Base-by-base conservation (phyloP, 176 grass and related monocot species). In the Poa pratensis region DNA sequence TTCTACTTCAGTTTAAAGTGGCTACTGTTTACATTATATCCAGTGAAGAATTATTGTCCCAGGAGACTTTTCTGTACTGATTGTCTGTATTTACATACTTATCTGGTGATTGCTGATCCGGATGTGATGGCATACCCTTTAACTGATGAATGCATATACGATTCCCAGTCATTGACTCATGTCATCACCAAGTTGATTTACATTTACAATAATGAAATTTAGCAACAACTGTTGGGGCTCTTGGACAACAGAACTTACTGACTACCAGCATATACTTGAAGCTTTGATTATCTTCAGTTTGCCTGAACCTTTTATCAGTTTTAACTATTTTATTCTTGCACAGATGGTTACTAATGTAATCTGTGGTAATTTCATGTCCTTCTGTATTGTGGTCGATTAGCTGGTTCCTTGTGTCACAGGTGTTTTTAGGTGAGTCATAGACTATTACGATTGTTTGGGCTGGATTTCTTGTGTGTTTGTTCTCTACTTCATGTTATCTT, bases 401-500 rank as follows among this genome's bases (percentile, higher is more conserved):
- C 42, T 43, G 42, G 42, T 43, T 43, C 42, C 42, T 43, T 73
- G 85, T 65, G 63, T 27, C 18, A 32, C 50, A 35, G 26, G 34
- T 3, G 1, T 28, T 61, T 28, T 61, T 86, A 61, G 8, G 50
- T 34, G 19, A 37, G 48, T 24, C 40, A 2, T 75, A 39, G 26
- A 76, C 45, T 35, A 15, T 67, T 40, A 27, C 55, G 16, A 69
- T 55, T 68, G 3, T 19, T 42, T 87, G 34, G 50, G 50, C 37
- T 22, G 39, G 14, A 7, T 68, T 79, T n/a, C 4, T 67, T 2
- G 46, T 76, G 32, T 28, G 57, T 30, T 66, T 34, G 9, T 65
- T 85, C 50, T 54, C 24, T 75, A 32, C 18, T 75, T 84, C 20
- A 17, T n/a, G 28, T 65, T 75, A 65, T 76, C 15, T 8, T 59